Base-by-base conservation (phyloP, 306 rosid genomes). In the Quercus robur region DNA sequence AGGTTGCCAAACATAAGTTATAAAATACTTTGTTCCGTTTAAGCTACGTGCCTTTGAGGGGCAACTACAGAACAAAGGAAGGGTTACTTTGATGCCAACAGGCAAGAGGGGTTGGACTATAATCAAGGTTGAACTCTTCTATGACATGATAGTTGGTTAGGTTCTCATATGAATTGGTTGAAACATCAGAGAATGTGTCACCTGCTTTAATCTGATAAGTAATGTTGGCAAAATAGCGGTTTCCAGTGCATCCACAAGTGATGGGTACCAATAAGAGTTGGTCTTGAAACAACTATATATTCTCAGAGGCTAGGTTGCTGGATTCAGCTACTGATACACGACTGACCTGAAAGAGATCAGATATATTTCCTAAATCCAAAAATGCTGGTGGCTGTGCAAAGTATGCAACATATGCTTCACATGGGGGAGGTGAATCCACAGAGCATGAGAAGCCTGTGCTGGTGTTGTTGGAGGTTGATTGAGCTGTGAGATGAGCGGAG, bases 1-100 rank as follows among this genome's bases (percentile, higher is more conserved):
- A 15, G 83, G 80, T 77, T 87, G 88, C 98, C 98, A 94, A 44
- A 92, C 84, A 68, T 89, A 86, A 4, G 94, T 89, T 41, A 92
- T 85, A 30, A 89, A 81, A 82, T 83, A 30, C 33, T 84, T 67
- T 20, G 86, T 83, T 63, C 88, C 83, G 25, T 83, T 81, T 41
- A 79, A 77, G 10, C 67, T 10, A 15, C 81, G 86, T 8, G 71
- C 81, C 77, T 88, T 83, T 3, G 97, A 88, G 54, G 97, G 93
- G 80, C 97, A 94, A 58, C 76, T 85, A 72, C 98, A 91, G 85
- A 85, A 84, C 85, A 91, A 83, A 79, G 97, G 97, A 70, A 91
- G 77, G 3, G 78, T 77, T 20, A 92, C 83, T 83, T 88, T 38
- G 75, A 70, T 54, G 19, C 89, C 90, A 19, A 19, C 6, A 49